Evolutionary conservation across 805 yeast genomes (phyloP).

Genomic region (Wickerhamiella musiphila): DNA sequence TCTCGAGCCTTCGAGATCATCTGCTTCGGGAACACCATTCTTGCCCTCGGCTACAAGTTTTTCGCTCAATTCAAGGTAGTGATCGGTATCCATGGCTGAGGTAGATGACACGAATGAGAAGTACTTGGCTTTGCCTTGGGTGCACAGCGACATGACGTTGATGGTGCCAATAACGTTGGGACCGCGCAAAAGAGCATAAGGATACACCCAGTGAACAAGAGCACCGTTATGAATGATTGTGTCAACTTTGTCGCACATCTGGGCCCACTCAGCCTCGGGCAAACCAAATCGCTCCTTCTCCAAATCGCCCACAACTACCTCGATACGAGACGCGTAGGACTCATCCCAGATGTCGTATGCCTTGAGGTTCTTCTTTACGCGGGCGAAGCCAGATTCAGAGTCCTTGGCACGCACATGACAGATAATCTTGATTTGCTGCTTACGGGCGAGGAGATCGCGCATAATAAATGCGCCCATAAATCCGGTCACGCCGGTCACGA

Average conservation of each 20-base stretch:
- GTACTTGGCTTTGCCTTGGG: constrained; percentile 64
- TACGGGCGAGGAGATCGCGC: constrained; percentile 52
- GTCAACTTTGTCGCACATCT: constrained; percentile 46
- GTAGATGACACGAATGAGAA: constrained; percentile 93
- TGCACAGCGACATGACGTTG: constrained; percentile 63
- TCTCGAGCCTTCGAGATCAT: constrained; percentile 67
- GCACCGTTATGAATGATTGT: constrained; percentile 93
- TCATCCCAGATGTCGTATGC: constrained; percentile 74
- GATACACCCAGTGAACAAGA: constrained; percentile 96
- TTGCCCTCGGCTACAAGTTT: constrained; percentile 43
- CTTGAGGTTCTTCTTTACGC: constrained; percentile 56
- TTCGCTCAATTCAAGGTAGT: constrained; percentile 66
- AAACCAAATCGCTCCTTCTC: constrained; percentile 60
- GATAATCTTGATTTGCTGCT: constrained; percentile 37
- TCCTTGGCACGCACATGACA: constrained; percentile 86
- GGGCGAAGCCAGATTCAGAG: constrained; percentile 49
- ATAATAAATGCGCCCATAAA: constrained; percentile 84
- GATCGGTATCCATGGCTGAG: constrained; percentile 72
- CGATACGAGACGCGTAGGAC: constrained; percentile 36
- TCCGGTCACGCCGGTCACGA: constrained; percentile 93
- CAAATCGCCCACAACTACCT: constrained; percentile 70
- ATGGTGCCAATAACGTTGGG: constrained; percentile 84
- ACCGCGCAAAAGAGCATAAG: constrained; percentile 75
- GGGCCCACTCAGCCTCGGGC: constrained; percentile 35
- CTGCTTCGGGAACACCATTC: constrained; percentile 64